phyloP scores from a whole-genome alignment of 345 rosid genomes.

The Microcos paniculata region DNA sequence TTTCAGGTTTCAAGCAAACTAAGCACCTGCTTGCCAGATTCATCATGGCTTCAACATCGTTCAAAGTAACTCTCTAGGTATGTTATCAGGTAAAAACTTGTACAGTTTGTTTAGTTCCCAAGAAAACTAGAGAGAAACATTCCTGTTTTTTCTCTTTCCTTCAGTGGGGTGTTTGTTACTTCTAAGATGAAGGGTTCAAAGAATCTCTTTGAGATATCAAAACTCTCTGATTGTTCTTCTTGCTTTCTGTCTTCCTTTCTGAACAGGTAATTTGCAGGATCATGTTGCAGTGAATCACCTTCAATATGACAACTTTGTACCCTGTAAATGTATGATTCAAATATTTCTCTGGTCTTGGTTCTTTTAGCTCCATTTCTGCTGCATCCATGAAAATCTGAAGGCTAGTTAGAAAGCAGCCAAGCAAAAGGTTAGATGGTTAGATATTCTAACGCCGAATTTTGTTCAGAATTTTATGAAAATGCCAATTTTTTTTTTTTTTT shows the following conservation, averaged over 20 bases:
- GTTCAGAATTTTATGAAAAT: not conserved
- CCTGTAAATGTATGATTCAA: not conserved
- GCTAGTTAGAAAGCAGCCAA: not conserved
- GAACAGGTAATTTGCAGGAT: too few species aligned
- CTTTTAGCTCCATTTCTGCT: not conserved
- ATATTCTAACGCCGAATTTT: not conserved
- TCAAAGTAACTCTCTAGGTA: not conserved
- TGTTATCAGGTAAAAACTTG: not conserved
- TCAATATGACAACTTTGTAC: not conserved
- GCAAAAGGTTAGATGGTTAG: not conserved
- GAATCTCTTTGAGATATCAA: not conserved
- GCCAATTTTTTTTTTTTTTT: not conserved
- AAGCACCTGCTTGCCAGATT: not conserved
- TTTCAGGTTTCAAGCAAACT: not conserved
- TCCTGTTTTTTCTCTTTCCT: not conserved
- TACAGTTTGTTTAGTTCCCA: not conserved
- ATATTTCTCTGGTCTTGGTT: not conserved
- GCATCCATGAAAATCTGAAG: not conserved
- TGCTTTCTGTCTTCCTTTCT: not conserved
- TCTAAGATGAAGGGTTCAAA: too few species aligned
- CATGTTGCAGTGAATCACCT: not conserved
- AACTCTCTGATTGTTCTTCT: not conserved
- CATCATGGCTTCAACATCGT: not conserved
- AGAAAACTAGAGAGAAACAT: not conserved
- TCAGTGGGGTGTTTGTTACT: too few species aligned